phyloP scores from a whole-genome alignment of 139 green algal genomes.

The Coccomyxa sp. region DNA sequence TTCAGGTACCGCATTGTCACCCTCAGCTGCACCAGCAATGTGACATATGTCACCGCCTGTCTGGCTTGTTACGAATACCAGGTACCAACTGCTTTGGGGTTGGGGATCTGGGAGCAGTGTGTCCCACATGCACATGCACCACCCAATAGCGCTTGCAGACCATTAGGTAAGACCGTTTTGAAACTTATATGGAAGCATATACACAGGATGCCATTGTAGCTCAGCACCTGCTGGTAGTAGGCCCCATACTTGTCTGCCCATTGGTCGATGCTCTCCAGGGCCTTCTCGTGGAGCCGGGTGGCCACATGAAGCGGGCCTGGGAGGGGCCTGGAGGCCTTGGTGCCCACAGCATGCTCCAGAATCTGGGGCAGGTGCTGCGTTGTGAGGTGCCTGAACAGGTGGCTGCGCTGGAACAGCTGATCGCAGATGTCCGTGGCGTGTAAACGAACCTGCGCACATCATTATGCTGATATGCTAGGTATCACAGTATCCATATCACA shows the following conservation, averaged over 20 bases:
- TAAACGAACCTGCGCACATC: constrained; percentile 31
- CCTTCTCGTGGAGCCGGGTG: constrained; percentile 16
- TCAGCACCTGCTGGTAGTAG: constrained; percentile 28
- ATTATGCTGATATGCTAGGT: neutral
- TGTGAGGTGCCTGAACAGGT: constrained; percentile 22
- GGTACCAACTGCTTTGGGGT: neutral
- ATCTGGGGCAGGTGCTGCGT: constrained; percentile 21
- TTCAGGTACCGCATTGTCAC: constrained; percentile 26
- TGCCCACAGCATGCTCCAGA: constrained; percentile 35
- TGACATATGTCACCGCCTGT: neutral
- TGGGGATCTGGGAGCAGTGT: neutral
- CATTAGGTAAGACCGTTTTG: neutral
- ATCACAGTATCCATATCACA: neutral
- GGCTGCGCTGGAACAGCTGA: constrained; percentile 38
- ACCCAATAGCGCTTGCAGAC: neutral
- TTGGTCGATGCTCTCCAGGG: constrained; percentile 20
- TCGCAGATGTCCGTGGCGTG: constrained; percentile 28
- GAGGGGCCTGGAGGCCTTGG: constrained; percentile 16
- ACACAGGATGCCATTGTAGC: neutral
- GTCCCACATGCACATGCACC: neutral
- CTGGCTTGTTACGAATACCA: neutral
- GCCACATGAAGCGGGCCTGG: constrained; percentile 27
- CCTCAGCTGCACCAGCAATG: constrained; percentile 12
- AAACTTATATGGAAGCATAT: neutral
- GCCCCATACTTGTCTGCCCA: constrained; percentile 27